Evolutionary conservation across 306 rosid species (phyloP).

Genomic region (Vigna nakashimae): DNA sequence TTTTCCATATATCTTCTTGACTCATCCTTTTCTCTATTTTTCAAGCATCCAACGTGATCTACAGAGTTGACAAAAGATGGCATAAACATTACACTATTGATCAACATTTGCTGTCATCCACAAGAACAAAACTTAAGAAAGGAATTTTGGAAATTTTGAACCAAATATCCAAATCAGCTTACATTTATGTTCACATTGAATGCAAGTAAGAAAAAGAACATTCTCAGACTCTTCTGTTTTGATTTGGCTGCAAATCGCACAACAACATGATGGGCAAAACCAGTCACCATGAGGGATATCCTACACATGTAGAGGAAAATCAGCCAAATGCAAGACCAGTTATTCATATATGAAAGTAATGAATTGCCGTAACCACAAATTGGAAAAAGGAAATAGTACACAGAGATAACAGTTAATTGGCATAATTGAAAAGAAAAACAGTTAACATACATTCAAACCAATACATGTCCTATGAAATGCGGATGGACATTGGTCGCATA

Average conservation of each 20-base stretch:
- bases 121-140: conserved; percentile 4
- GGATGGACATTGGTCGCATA: conserved; percentile 89
- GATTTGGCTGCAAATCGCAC: conserved; percentile 64
- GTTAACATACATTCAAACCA: conserved; percentile 67
- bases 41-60: conserved; percentile 75
- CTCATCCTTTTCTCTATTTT: conserved; percentile 37
- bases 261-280: conserved; percentile 87
- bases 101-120: background rate
- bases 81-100: conserved; percentile 19
- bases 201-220: conserved; percentile 57
- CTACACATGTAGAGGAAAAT: conserved; percentile 51
- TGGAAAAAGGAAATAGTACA: conserved; percentile 19
- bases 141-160: conserved; percentile 35
- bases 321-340: conserved; percentile 36
- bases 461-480: conserved; percentile 76
- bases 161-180: conserved; percentile 40
- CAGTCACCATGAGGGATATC: conserved; percentile 90
- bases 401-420: conserved; percentile 26
- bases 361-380: conserved; percentile 9
- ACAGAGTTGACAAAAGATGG: conserved; percentile 38
- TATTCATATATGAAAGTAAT: conserved; percentile 23
- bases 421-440: conserved; percentile 34
- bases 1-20: conserved; percentile 42
- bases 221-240: conserved; percentile 43
- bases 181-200: conserved; percentile 86